Evolutionary conservation across 2,329 filamentous ascomycete genomes (phyloP), one percentile per base, ranked within the genome.

Genomic region (Purpureocillium lavendulum): DNA sequence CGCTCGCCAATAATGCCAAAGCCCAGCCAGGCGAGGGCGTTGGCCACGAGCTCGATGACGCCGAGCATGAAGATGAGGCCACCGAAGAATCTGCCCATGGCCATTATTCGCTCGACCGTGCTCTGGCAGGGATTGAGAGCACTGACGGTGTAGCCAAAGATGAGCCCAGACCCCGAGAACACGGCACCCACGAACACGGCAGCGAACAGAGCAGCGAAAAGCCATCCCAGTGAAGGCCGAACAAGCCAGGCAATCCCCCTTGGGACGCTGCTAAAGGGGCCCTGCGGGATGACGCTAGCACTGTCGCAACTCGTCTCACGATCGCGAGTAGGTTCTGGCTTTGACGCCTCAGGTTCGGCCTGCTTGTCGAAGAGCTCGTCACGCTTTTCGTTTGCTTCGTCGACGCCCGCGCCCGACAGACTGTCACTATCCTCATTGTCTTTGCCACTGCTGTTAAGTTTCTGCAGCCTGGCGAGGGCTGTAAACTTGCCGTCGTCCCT

Each of bases 1-100:
- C 76, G 71, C 51, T 84, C 77, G 1, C 78, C 72, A 10, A 52
- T 40, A 34, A 47, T 50, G 31, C 54, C 48, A 64, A 71, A 69
- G 18, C 55, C 54, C 1, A 62, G 61, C 51, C 65, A 66, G 34
- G 74, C 79, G 21, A 69, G 62, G 13, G 76, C 54, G 47, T 82
- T 81, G 10, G 64, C 59, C 4, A 70, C 40, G 10, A 67, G 56
- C 30, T 65, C 60, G 10, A 58, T 59, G n/a, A 64, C 48, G 11
- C 70, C 69, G 17, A 71, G 51, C 7, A 72, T 56, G 41, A 73
- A 73, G 18, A 41, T 39, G 65, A 26, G 21, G 6, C 21, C 21
- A 26, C 66, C 61, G 56, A 65, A 73, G 49, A 71, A 69, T 41
- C 69, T 39, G 5, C 52, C 43, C 36, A 45, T 42, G 42, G 46